Conservation (phyloP, 192 early-diverging fungal genomes). For the Podila epicladia region DNA sequence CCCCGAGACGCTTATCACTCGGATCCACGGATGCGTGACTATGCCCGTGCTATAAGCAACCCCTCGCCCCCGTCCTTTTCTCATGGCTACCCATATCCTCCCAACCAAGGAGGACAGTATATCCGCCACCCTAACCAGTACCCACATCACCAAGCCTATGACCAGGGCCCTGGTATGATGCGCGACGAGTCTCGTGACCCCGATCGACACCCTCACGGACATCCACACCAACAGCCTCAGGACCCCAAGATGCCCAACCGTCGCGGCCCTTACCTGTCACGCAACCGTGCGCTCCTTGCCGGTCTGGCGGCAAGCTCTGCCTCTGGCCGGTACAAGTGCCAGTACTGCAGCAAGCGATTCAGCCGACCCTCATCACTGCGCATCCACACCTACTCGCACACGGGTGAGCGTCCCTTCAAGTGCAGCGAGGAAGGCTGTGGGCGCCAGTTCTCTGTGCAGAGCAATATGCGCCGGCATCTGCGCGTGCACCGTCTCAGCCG, state of each 20-base stretch:
- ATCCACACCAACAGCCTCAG: neutral
- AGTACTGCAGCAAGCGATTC: constrained; percentile 70
- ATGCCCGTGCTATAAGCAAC: too few relatives aligned
- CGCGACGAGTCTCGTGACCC: neutral
- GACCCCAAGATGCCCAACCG: constrained; percentile 8
- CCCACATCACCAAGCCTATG: neutral
- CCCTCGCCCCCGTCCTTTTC: too few relatives aligned
- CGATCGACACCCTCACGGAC: neutral
- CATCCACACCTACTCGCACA: constrained; percentile 79
- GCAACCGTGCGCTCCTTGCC: constrained; percentile 29
- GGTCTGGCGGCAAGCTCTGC: constrained; percentile 23
- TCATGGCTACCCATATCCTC: neutral
- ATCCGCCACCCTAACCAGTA: neutral
- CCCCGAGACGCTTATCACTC: too few relatives aligned
- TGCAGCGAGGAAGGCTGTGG: constrained; percentile 71
- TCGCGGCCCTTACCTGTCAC: constrained; percentile 37
- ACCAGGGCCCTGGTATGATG: neutral
- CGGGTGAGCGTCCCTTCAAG: constrained; percentile 79
- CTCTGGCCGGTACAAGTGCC: constrained; percentile 65
- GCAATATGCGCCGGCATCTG: constrained; percentile 80
- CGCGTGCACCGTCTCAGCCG: constrained; percentile 62
- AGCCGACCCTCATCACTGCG: constrained; percentile 74
- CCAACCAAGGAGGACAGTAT: neutral
- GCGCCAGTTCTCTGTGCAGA: constrained; percentile 75
- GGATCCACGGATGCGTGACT: too few relatives aligned